Base-by-base conservation (phyloP, 768 basidiomycete species). In the Leccinum longicurvipes region DNA sequence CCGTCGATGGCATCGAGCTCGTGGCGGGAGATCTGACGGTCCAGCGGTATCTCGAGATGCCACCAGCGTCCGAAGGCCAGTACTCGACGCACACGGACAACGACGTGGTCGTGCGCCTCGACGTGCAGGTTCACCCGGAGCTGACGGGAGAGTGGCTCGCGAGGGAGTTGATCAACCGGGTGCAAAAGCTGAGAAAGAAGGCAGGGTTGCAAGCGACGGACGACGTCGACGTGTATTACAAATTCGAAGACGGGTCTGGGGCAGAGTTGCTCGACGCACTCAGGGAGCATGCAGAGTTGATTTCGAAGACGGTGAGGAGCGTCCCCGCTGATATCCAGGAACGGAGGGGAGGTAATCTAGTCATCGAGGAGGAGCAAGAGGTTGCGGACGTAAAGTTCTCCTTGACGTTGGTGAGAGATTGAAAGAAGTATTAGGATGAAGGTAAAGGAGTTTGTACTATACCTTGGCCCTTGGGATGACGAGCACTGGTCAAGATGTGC, bases 181-280 rank as follows among this genome's bases (percentile, higher is more conserved):
- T 98, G 42, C 97, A 99, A 76, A 93, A 91, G 69, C 77, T 98
- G 57, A 81, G 97, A 63, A 99, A 99, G 77, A 93, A 94, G 73
- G 94, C 93, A 1, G 93, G 94, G 14, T 77, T 98, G 60, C 93
- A 94, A 72, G 88, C 96, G 19, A 94, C 93, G 7, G 97, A 99
- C 68, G 92, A 97, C 67, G 85, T 98, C 27, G 81, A 91, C 51
- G 82, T 97, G 39, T 95, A 86, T 74, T 94, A 94, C 75, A 73
- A 73, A 55, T 90, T 96, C 69, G 85, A 87, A 64, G 81, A 82
- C 14, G 89, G 84, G 24, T 63, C 77, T 9, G 87, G 88, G 11
- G 74, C 74, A 21, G 88, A 89, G 44, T 67, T 94, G 53, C 71
- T 82, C 34, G 74, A 74, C 25, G 89, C 90, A 24, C 82, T 93